A percentile compares a stretch with the other conserved stretches of the same genome.
Evolutionary conservation across 495 filamentous ascomycete species (phyloP).

Genomic region (Filosporella fistucella): DNA sequence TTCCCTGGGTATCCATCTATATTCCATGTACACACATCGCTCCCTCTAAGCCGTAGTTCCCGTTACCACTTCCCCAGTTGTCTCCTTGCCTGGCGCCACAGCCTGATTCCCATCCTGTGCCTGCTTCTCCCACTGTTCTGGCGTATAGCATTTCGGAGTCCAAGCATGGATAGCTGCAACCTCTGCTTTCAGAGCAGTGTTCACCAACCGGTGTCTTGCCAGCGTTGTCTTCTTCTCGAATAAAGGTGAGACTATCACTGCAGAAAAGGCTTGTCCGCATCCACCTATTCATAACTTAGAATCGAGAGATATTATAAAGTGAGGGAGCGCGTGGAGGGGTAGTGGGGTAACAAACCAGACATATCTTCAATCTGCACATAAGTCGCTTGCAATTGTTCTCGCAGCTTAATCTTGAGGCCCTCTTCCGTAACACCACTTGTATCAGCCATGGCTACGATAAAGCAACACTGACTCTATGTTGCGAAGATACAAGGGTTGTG

Average conservation of each 20-base stretch:
- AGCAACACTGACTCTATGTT: not conserved
- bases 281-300: conserved; percentile 56
- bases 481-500: conserved; percentile 13
- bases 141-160: conserved; percentile 94
- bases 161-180: conserved; percentile 97
- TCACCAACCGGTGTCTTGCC: conserved; percentile 84
- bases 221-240: conserved; percentile 87
- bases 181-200: conserved; percentile 82
- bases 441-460: conserved; percentile 42
- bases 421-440: conserved; percentile 63
- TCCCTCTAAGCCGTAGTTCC: conserved; percentile 21
- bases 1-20: no score
- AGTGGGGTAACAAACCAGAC: conserved; percentile 59
- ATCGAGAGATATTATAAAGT: conserved; percentile 7
- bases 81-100: conserved; percentile 22
- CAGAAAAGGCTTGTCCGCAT: conserved; percentile 92
- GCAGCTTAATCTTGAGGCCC: conserved; percentile 62
- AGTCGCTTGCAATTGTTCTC: conserved; percentile 67
- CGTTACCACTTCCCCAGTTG: conserved; percentile 20
- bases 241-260: conserved; percentile 81
- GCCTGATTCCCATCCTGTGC: conserved; percentile 44
- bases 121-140: conserved; percentile 87
- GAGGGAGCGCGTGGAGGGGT: not conserved
- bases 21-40: no score
- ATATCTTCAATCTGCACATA: conserved; percentile 92